Percentiles rank a stretch among this genome's conserved stretches.
Conservation (phyloP, 2,329 filamentous ascomycete genomes). For the Paecilomyces sp. region DNA sequence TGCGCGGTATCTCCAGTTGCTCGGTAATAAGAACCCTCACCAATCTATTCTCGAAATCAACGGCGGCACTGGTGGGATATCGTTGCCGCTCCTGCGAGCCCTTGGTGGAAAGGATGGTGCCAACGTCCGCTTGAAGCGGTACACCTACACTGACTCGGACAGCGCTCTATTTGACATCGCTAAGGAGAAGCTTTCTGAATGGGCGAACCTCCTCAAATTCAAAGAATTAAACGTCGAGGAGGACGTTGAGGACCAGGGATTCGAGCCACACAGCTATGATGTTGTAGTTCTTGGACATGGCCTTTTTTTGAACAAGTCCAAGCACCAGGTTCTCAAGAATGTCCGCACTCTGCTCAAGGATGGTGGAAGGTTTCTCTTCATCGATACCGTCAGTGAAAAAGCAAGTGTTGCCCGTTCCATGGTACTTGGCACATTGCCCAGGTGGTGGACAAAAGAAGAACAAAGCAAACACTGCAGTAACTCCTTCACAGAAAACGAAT, state of each 20-base stretch:
- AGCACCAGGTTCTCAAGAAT: background rate
- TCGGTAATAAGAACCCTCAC: conserved; percentile 6
- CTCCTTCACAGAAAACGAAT: too few species aligned
- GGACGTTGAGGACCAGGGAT: background rate
- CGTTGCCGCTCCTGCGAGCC: conserved; percentile 1
- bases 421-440: too few species aligned
- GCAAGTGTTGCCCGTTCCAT: too few species aligned
- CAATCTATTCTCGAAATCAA: conserved; percentile 12
- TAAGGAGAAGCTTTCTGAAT: background rate
- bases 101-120: background rate
- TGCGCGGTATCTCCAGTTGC: background rate
- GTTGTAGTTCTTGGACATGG: background rate
- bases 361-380: background rate
- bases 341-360: background rate
- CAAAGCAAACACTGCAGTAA: too few species aligned
- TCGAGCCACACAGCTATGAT: background rate
- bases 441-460: too few species aligned
- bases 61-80: conserved; percentile 10
- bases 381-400: background rate
- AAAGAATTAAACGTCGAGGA: background rate
- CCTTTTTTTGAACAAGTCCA: background rate
- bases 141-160: background rate
- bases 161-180: background rate
- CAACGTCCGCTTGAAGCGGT: background rate
- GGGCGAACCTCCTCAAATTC: background rate